These are phyloP conservation scores for Synchytrium microbalum DNA, from an alignment of 371 early-diverging fungal genomes.

Conservation along the genomic window DNA sequence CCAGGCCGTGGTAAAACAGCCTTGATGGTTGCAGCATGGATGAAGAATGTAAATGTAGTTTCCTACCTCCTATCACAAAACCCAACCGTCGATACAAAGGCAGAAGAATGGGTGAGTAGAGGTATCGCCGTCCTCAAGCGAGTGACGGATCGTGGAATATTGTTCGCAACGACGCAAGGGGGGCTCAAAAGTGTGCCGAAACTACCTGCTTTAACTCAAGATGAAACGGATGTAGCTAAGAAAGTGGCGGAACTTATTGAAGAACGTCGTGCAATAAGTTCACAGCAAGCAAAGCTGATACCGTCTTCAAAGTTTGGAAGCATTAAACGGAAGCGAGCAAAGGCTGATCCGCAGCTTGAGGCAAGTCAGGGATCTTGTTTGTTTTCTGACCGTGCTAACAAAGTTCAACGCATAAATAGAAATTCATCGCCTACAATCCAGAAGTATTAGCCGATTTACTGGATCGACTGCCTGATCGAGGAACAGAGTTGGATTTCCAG, in stretches of 20 bases:
- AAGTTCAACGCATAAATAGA: too few species aligned
- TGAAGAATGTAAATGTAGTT: slow-evolving; percentile 19
- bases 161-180: background rate
- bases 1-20: slow-evolving; percentile 17
- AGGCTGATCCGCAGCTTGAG: background rate
- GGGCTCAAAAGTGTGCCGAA: background rate
- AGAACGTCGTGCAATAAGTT: background rate
- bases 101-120: slow-evolving; percentile 24
- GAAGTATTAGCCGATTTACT: slow-evolving; percentile 25
- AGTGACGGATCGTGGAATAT: background rate
- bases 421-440: slow-evolving; percentile 28
- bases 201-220: background rate
- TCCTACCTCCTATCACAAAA: slow-evolving; percentile 18
- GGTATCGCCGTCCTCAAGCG: slow-evolving; percentile 22
- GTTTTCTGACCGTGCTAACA: background rate
- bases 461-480: slow-evolving; percentile 27
- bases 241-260: background rate
- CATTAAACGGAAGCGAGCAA: background rate
- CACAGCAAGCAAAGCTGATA: background rate
- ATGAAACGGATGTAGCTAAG: background rate
- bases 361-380: background rate
- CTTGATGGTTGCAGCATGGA: slow-evolving; percentile 40
- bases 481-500: slow-evolving; percentile 34
- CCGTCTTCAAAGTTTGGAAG: too few species aligned
- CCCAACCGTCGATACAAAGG: slow-evolving; percentile 18